Evolutionary conservation across 2,329 filamentous ascomycete genomes (phyloP).

Genomic region (Keithomyces neogunnii): DNA sequence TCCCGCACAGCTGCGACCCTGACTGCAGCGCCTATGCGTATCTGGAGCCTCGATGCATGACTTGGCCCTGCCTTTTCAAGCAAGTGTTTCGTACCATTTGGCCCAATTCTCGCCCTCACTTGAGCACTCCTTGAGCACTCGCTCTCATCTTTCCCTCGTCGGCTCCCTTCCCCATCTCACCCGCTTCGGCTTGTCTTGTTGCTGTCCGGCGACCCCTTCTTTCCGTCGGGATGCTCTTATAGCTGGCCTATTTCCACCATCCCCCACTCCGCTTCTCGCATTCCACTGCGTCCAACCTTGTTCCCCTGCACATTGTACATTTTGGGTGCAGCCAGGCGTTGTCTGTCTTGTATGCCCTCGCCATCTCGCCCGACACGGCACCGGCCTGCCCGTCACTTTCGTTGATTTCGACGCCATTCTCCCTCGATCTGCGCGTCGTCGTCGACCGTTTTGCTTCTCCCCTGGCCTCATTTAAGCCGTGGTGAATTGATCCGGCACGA

Average conservation of each 20-base stretch:
- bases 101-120: no score
- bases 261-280: not conserved
- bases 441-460: not conserved
- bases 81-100: no score
- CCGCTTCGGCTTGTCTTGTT: no score
- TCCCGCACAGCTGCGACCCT: no score
- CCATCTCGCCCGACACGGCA: not conserved
- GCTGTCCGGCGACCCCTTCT: not conserved
- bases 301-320: constrained; percentile 1
- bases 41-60: no score
- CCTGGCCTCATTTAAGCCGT: not conserved
- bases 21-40: no score
- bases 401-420: not conserved
- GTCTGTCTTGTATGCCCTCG: constrained; percentile 1
- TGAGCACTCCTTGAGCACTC: not conserved
- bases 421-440: not conserved
- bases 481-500: not conserved
- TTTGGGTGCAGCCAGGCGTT: not conserved
- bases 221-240: constrained; percentile 17
- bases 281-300: not conserved
- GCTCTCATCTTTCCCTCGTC: not conserved
- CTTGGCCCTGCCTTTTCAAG: no score
- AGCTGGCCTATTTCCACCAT: constrained; percentile 17
- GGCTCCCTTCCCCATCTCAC: not conserved
- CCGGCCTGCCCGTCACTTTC: not conserved